Base-by-base conservation (phyloP, 345 rosid genomes). In the Reutealis trisperma region DNA sequence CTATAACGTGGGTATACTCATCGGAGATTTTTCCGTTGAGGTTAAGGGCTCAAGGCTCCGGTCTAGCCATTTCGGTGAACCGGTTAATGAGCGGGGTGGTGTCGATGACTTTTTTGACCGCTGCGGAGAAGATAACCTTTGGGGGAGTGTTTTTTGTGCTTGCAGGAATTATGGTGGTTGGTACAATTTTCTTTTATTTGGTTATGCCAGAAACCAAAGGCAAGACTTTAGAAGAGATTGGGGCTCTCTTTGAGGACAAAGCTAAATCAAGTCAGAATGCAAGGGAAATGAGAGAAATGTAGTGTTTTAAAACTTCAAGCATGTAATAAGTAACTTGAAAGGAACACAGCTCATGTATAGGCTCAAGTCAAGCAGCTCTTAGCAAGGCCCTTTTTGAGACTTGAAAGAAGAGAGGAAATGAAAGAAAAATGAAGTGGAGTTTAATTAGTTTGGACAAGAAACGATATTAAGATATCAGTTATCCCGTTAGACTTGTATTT, bases 1-100 rank as follows among this genome's bases (percentile, higher is more conserved):
- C 96, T 0, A 88, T 91, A 15, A 89, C 96, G 0, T 91, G 94
- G 94, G 97, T 93, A 21, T 93, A 91, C 82, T 81, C 89, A 8
- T 81, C 92, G 0, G 97, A 93, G 86, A 87, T 88, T 13, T 93
- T 91, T 64, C 97, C 93, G 0, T 55, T 82, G 34, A 84, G 85
- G 80, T 75, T 93, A 27, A 77, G 96, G 81, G 97, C 97, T 63
- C 96, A 91, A 52, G 97, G 96, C 12, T 83, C 89, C 13, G 88
- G 85, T 64, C 69, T 91, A 76, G 92, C 88, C 45, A 87, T 89
- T 42, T 87, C 91, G 47, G 89, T 89, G 74, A 91, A 89, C 80
- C 80, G 90, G 84, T 41, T 88, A 58, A 87, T 89, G 72, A 91
- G 97, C 22, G 92, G 93, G 57, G 86, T 82, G 49, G 82, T 88